Evolutionary conservation across 352 stramenopile genomes (phyloP).

Genomic region (Halophytophthora batemanensis): DNA sequence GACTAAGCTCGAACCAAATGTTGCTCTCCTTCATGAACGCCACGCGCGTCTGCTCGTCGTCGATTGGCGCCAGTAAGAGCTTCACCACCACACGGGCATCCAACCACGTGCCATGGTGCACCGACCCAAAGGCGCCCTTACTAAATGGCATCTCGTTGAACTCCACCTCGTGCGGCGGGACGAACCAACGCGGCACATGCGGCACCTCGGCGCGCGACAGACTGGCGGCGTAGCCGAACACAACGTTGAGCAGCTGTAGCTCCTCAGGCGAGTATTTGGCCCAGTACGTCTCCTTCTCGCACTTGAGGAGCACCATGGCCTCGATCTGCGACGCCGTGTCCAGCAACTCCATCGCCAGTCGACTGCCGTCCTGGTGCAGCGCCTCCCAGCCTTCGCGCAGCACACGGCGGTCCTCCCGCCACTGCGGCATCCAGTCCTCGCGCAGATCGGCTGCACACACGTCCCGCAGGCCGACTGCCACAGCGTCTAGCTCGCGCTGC

Average conservation of each 20-base stretch:
- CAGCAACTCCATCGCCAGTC: constrained; percentile 6
- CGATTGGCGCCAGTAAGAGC: constrained; percentile 15
- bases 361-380: constrained; percentile 6
- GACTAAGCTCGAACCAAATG: constrained; percentile 24
- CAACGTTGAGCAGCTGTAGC: constrained; percentile 12
- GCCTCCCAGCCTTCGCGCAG: constrained; percentile 10
- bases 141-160: constrained; percentile 20
- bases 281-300: constrained; percentile 16
- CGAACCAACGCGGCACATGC: constrained; percentile 19
- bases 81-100: constrained; percentile 33
- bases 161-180: constrained; percentile 20
- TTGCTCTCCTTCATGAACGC: constrained; percentile 20
- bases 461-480: constrained; percentile 1
- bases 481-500: constrained; percentile 8
- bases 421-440: constrained; percentile 13
- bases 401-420: constrained; percentile 1
- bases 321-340: constrained; percentile 12
- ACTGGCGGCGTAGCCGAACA: constrained; percentile 14
- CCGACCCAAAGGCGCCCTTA: constrained; percentile 26
- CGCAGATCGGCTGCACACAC: not conserved
- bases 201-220: constrained; percentile 13
- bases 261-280: constrained; percentile 14
- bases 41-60: constrained; percentile 11
- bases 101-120: constrained; percentile 24
- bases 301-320: constrained; percentile 18